Conservation (phyloP, 257 asterid genomes). For the Gynochthodes officinalis region DNA sequence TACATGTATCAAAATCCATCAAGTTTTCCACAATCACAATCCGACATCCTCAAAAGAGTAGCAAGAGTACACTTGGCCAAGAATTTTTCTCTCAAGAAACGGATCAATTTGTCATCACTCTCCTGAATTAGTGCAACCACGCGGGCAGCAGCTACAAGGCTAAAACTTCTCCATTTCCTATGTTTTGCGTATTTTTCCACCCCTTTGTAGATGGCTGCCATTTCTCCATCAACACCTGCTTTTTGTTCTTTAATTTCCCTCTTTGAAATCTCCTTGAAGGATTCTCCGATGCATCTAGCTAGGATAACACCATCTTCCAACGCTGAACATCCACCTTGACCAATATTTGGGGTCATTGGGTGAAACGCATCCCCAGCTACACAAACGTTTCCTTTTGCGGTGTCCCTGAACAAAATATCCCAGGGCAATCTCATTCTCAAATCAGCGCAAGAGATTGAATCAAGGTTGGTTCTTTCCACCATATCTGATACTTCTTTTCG, state of each 20-base stretch:
- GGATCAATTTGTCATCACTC: not conserved
- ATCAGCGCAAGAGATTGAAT: not conserved
- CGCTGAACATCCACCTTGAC: slow-evolving; percentile 5
- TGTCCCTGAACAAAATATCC: not conserved
- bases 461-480: not conserved
- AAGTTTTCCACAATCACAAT: slow-evolving; percentile 9
- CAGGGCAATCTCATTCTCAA: slow-evolving; percentile 12
- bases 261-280: not conserved
- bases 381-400: not conserved
- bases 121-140: not conserved
- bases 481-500: not conserved
- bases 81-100: slow-evolving; percentile 1
- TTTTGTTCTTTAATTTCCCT: not conserved
- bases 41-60: not conserved
- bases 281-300: slow-evolving; percentile 6
- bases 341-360: slow-evolving; percentile 4
- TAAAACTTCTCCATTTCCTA: slow-evolving; percentile 8
- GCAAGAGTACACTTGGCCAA: not conserved
- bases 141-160: slow-evolving; percentile 2
- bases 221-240: not conserved
- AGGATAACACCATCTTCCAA: not conserved
- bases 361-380: slow-evolving; percentile 4
- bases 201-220: not conserved
- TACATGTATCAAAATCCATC: not conserved
- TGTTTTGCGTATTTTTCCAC: not conserved